Base-by-base conservation (phyloP, 257 asterid species). In the Plantago elongata region DNA sequence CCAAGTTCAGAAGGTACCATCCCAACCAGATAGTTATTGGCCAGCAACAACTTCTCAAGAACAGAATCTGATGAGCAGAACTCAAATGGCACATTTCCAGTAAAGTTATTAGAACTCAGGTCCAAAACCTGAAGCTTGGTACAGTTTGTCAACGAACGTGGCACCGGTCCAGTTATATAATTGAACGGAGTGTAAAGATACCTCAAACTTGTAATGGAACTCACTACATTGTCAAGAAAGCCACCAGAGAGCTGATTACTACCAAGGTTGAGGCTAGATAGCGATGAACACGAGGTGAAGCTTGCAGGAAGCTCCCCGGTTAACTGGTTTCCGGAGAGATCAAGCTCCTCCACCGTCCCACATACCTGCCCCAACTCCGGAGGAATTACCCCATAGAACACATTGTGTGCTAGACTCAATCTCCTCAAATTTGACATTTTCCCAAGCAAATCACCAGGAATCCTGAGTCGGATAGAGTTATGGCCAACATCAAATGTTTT, bases 161-260 rank as follows among this genome's bases (percentile, higher is more conserved):
- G 97, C 9, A 88, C 74, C n/a, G 45, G 59, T 7, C 97, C 96
- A 2, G 83, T 79, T n/a, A 92, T 65, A 67, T 92, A 86, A 61
- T 92, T 88, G 77, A 84, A 85, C 3, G 89, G 74, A 0, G 74
- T 80, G 16, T 62, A 79, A 9, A 92, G 79, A 61, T 75, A 73
- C 54, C 69, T 65, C 29, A 92, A 88, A 61, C 72, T 80, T 18
- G 76, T 57, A 15, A 92, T 75, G 7, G 79, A 80, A 75, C 90
- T 86, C 69, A 92, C 91, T 29, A 88, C 90, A 0, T 78, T 74
- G 7, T 72, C 77, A 12, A 88, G 79, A 71, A 92, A 92, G 37
- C 62, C 74, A 3, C 96, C 97, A 0, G 95, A 84, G 48, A 92
- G 95, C 71, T 80, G 87, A 78, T 92, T 92, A 45, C 48, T 66